Evolutionary conservation across 257 asterid genomes (phyloP).

Genomic region (Solanum gracilifrons): DNA sequence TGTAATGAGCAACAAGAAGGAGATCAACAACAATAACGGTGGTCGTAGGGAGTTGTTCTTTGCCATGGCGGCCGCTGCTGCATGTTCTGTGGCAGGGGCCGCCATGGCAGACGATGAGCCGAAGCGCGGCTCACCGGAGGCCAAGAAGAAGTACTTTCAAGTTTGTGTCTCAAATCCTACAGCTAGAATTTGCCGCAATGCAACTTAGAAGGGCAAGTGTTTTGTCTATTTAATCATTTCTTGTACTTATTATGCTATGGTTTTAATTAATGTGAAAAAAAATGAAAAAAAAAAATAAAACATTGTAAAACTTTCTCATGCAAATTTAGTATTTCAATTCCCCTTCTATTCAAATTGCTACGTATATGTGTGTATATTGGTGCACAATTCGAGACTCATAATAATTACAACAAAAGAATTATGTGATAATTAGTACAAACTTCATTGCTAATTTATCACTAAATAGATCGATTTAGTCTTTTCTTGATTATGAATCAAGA

Average conservation of each 20-base stretch:
- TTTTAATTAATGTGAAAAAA: background rate
- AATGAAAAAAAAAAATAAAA: background rate
- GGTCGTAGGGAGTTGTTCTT: background rate
- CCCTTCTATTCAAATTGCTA: background rate
- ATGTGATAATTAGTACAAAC: background rate
- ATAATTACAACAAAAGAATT: background rate
- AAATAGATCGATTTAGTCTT: background rate
- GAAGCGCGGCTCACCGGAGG: background rate
- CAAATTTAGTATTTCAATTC: background rate
- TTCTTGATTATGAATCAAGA: background rate
- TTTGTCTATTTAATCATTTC: background rate
- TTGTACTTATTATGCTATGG: background rate
- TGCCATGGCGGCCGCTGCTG: background rate
- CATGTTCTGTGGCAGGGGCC: background rate
- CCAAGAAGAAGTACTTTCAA: background rate
- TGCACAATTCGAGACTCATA: background rate
- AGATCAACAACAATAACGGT: background rate
- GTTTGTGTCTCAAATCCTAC: background rate
- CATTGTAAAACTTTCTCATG: background rate
- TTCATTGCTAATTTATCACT: background rate
- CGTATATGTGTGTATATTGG: background rate
- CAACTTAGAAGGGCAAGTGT: background rate
- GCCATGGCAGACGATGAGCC: background rate
- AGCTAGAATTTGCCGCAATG: background rate
- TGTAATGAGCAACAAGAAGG: background rate